A percentile compares a stretch with the other conserved stretches of the same genome.
Evolutionary conservation across 2,329 filamentous ascomycete species (phyloP).

Genomic region (Escovopsis sp.): DNA sequence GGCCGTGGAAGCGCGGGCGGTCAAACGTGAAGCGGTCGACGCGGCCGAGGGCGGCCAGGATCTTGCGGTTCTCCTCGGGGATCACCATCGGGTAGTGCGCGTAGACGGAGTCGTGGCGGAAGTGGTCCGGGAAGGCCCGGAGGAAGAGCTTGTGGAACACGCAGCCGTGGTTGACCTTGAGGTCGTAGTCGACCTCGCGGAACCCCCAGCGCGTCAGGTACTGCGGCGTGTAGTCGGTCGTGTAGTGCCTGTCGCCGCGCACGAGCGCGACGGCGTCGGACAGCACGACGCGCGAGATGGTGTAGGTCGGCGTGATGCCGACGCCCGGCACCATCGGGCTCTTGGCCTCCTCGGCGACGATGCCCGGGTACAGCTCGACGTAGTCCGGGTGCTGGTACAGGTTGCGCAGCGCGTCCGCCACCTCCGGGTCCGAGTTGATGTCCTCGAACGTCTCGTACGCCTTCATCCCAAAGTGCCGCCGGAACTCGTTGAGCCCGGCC

Average conservation of each 20-base stretch:
- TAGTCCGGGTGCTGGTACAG: conserved; percentile 68
- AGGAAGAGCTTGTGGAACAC: conserved; percentile 76
- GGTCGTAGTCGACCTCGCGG: conserved; percentile 57
- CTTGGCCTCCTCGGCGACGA: conserved; percentile 65
- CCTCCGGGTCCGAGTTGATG: conserved; percentile 62
- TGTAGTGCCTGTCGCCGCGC: conserved; percentile 66
- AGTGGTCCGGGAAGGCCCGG: conserved; percentile 66
- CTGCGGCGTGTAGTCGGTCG: conserved; percentile 57
- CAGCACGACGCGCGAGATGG: conserved; percentile 60
- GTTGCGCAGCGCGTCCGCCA: conserved; percentile 49
- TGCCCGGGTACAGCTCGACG: conserved; percentile 67
- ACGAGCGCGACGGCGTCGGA: conserved; percentile 70
- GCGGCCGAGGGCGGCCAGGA: conserved; percentile 52
- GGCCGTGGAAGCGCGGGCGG: conserved; percentile 37
- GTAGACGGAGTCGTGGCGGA: conserved; percentile 64
- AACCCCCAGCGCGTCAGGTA: conserved; percentile 76
- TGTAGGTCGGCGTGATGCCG: conserved; percentile 62
- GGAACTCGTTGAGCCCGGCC: conserved; percentile 70
- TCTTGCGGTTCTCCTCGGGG: conserved; percentile 56
- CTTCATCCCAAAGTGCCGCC: conserved; percentile 66
- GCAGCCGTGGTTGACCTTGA: conserved; percentile 63
- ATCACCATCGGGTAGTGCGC: conserved; percentile 63
- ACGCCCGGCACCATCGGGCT: conserved; percentile 58
- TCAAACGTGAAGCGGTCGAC: conserved; percentile 56
- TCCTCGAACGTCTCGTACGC: conserved; percentile 66